These are phyloP conservation scores for Ramaria rubella DNA, from an alignment of 768 basidiomycete genomes.

Conservation along the genomic window DNA sequence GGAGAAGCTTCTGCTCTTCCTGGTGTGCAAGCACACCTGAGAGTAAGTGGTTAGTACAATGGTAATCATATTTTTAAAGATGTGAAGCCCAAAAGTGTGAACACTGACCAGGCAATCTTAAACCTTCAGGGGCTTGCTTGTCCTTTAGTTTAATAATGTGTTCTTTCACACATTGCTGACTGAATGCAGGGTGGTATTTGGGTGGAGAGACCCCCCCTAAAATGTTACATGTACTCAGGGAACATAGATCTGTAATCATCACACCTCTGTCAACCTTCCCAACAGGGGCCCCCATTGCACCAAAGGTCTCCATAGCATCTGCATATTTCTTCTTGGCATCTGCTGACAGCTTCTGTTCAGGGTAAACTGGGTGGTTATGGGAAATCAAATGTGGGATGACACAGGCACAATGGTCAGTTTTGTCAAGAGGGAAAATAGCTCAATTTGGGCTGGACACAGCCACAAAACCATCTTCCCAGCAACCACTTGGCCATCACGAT, in stretches of 20 bases:
- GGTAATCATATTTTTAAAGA: background rate
- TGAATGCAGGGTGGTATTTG: background rate
- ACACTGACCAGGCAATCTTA: background rate
- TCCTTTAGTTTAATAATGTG: too few relatives aligned
- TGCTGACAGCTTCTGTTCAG: background rate
- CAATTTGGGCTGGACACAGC: background rate
- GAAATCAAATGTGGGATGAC: background rate
- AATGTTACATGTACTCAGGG: background rate
- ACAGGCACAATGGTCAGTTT: background rate
- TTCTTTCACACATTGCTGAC: background rate
- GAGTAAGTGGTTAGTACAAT: background rate
- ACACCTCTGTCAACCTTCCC: conserved; percentile 1
- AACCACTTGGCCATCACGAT: background rate
- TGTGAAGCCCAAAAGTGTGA: too few relatives aligned
- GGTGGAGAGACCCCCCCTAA: background rate
- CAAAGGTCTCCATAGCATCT: background rate
- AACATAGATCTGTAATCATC: background rate
- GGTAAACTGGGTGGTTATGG: background rate
- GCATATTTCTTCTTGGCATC: background rate
- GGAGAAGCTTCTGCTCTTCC: background rate
- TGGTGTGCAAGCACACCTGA: background rate
- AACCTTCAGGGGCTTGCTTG: background rate
- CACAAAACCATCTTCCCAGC: background rate
- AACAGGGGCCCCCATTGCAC: background rate
- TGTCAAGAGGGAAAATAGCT: background rate